Conservation (phyloP, 352 stramenopile species). For the Globisporangium orthogonon region DNA sequence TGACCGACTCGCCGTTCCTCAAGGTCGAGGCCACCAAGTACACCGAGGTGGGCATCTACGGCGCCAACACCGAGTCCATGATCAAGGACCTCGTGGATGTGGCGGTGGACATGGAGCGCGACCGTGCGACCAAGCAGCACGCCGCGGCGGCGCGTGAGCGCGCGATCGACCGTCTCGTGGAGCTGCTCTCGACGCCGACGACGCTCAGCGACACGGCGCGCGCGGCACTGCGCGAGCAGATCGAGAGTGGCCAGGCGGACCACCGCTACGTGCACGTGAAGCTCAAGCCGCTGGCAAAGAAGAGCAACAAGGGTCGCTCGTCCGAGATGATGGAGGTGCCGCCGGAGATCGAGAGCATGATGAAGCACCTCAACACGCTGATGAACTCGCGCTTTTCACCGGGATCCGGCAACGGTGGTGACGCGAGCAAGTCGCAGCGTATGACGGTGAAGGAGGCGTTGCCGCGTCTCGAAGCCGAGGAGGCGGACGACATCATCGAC, state of each 20-base stretch:
- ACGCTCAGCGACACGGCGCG: conserved; percentile 35
- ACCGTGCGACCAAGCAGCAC: conserved; percentile 71
- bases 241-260: conserved; percentile 45
- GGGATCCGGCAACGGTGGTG: conserved; percentile 8
- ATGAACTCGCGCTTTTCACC: conserved; percentile 43
- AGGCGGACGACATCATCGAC: conserved; percentile 66
- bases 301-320: conserved; percentile 15
- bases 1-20: conserved; percentile 97
- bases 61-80: conserved; percentile 97
- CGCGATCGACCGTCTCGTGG: conserved; percentile 91
- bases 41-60: conserved; percentile 99
- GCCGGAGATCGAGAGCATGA: conserved; percentile 78
- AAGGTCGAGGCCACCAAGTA: conserved; percentile 99
- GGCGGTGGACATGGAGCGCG: conserved; percentile 88
- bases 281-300: conserved; percentile 40
- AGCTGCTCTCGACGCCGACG: conserved; percentile 35
- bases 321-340: conserved; percentile 78
- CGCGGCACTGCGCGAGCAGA: conserved; percentile 49
- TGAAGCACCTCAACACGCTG: conserved; percentile 62
- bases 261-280: conserved; percentile 44
- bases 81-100: conserved; percentile 97
- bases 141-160: conserved; percentile 78
- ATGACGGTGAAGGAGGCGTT: conserved; percentile 73
- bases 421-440: conserved; percentile 32
- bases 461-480: conserved; percentile 62